Conservation (phyloP, 495 filamentous ascomycete species). For the Bacidia rubella region DNA sequence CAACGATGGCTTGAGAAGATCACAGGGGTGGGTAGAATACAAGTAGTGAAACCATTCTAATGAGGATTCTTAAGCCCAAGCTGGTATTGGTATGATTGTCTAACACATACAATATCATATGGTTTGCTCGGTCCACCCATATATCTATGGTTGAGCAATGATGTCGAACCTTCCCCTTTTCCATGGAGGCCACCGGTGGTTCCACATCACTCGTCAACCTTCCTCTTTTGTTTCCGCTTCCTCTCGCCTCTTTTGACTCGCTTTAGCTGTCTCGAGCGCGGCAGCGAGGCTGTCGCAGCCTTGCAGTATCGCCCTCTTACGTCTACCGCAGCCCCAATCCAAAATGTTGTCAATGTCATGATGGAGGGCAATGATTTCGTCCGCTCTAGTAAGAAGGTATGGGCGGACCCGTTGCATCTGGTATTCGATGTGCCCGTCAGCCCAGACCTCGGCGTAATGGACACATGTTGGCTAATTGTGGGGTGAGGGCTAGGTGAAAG, state of each 20-base stretch:
- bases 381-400: neutral
- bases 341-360: conserved; percentile 9
- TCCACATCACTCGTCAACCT: neutral
- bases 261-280: neutral
- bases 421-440: conserved; percentile 1
- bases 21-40: no score
- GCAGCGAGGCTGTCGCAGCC: neutral
- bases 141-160: no score
- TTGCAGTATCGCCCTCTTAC: neutral
- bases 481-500: neutral
- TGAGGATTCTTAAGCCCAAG: no score
- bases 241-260: neutral
- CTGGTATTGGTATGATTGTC: no score
- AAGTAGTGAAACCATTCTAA: no score
- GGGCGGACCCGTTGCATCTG: conserved; percentile 1
- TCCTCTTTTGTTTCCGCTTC: neutral
- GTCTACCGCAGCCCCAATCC: conserved; percentile 2
- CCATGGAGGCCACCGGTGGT: neutral
- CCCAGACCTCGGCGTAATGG: conserved; percentile 4
- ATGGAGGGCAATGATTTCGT: neutral
- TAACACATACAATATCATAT: no score
- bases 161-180: no score
- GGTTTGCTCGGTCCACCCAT: no score
- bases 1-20: no score
- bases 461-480: conserved; percentile 1